These are phyloP conservation scores for Podila minutissima DNA, from an alignment of 192 early-diverging fungal genomes.

Conservation along the genomic window DNA sequence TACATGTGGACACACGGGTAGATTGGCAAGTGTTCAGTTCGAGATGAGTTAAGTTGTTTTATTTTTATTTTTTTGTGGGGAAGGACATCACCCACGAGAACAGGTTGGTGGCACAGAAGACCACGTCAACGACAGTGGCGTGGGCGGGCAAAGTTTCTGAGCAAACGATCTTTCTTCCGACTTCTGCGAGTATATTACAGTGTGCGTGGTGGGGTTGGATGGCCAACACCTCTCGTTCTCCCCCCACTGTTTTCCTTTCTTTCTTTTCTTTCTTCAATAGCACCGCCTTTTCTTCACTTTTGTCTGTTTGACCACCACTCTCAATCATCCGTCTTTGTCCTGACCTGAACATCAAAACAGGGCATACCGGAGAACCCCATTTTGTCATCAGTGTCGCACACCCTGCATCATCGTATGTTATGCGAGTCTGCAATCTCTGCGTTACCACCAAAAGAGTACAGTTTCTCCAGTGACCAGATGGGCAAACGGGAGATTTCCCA, in stretches of 20 bases:
- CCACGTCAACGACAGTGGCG: too few species aligned
- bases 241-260: background rate
- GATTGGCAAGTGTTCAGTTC: too few species aligned
- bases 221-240: background rate
- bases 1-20: too few species aligned
- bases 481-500: too few species aligned
- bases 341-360: background rate
- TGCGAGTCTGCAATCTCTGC: background rate
- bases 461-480: background rate
- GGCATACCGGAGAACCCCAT: background rate
- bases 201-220: background rate
- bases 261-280: background rate
- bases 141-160: too few species aligned
- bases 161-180: too few species aligned
- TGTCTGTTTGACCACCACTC: background rate
- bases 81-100: too few species aligned
- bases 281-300: background rate
- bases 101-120: too few species aligned
- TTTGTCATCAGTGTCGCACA: background rate
- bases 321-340: background rate
- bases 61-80: too few species aligned
- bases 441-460: background rate
- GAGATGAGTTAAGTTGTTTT: too few species aligned
- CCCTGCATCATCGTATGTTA: background rate
- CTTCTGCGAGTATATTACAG: too few species aligned